phyloP scores from a whole-genome alignment of 2,329 filamentous ascomycete species.

The Penicillium sclerotigenum region DNA sequence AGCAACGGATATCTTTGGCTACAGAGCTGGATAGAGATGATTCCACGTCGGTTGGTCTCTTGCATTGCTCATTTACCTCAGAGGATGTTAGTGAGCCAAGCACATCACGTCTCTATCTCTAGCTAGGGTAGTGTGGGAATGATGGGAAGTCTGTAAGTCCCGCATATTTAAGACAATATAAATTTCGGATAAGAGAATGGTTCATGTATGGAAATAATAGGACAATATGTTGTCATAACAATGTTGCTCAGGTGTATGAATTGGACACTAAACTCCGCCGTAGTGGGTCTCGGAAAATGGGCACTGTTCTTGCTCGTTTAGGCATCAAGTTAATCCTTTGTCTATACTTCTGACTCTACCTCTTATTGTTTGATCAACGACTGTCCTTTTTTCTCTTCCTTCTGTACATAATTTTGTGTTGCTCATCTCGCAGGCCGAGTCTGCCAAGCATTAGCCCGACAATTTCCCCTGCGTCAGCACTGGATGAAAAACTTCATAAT shows the following conservation, averaged over 20 bases:
- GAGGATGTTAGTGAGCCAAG: neutral
- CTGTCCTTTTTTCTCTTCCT: neutral
- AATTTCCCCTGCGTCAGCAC: neutral
- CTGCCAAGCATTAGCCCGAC: neutral
- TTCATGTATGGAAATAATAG: neutral
- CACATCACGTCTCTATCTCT: neutral
- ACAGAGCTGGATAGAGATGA: neutral
- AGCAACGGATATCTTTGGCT: neutral
- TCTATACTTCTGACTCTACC: neutral
- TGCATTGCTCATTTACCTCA: neutral
- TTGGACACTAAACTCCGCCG: neutral
- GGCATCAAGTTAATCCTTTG: conserved; percentile 5
- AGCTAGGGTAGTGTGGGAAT: neutral
- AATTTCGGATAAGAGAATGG: neutral
- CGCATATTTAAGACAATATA: neutral
- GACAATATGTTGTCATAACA: neutral
- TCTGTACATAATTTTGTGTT: conserved; percentile 2
- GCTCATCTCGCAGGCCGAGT: neutral
- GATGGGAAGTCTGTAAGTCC: neutral
- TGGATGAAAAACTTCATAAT: conserved; percentile 12
- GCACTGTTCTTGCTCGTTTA: neutral
- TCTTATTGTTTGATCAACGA: neutral
- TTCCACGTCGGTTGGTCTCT: neutral
- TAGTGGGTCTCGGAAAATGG: conserved; percentile 3
- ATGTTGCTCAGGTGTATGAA: neutral